Base-by-base conservation (phyloP, 2,329 filamentous ascomycete species). In the Talaromyces funiculosus region DNA sequence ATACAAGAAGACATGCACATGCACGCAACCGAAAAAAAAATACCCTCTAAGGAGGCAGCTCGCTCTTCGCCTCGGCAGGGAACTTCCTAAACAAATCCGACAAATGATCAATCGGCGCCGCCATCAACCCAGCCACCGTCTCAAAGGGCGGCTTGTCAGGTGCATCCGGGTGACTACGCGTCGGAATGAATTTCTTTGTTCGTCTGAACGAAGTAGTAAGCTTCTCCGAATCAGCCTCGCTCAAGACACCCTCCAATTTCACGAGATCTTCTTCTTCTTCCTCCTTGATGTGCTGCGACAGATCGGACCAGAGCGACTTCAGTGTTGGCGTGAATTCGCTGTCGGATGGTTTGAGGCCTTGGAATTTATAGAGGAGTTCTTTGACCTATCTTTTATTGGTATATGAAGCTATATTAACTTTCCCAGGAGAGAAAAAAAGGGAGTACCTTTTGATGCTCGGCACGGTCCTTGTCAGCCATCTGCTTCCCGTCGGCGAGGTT, bases 31-130 rank as follows among this genome's bases (percentile, higher is more conserved):
- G 4, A 5, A 18, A 2, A 18, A 2, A 1, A 38, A 4, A 38
- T 6, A 9, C 6, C 43, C 8, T 12, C 49, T 42, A 57, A 38
- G 55, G 55, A n/a, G 55, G 55, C 18, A 53, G 5, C 33, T 59
- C 57, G 24, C 38, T 42, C 45, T 42, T 56, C 1, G 31, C 9
- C 26, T 67, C 61, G 22, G 69, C 67, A 4, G 81, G 82, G 64
- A 84, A 87, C 67, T 80, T 82, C 20, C 79, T 71, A 64, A 86
- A 84, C 6, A 84, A 55, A 68, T 86, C 83, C 38, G 72, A 72
- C 33, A 87, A 63, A 61, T 78, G 79, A 67, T 86, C 85, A 18
- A 86, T 73, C 0, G 84, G 84, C 14, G 84, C 82, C 0, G 80
- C 72, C 69, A 87, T 63, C 22, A 87, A 64, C 0, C 81, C 82